Evolutionary conservation across 805 yeast species (phyloP).

Genomic region (Ogataea pini): DNA sequence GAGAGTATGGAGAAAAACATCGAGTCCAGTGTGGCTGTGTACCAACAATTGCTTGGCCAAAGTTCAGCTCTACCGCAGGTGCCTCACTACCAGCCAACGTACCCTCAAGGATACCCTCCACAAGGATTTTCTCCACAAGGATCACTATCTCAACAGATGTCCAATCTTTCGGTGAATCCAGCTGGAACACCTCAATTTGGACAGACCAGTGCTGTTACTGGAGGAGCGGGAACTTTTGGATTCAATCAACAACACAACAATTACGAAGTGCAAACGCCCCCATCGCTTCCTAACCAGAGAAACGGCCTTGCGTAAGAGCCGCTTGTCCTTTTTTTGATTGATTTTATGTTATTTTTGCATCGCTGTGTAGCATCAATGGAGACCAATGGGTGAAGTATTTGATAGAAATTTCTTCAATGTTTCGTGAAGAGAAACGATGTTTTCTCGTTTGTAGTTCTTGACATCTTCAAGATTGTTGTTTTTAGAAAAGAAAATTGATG

Average conservation of each 20-base stretch:
- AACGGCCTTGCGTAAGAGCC: background rate
- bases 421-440: slow-evolving; percentile 19
- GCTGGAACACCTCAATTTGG: too few species aligned
- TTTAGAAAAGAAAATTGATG: slow-evolving; percentile 20
- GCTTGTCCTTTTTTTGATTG: background rate
- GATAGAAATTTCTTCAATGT: slow-evolving; percentile 1
- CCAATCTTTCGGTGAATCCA: slow-evolving; percentile 10
- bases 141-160: slow-evolving; percentile 10
- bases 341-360: background rate
- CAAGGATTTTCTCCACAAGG: slow-evolving; percentile 12
- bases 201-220: slow-evolving; percentile 4
- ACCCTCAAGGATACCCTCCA: slow-evolving; percentile 8
- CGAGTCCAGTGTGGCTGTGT: slow-evolving; percentile 64
- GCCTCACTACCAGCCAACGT: slow-evolving; percentile 12
- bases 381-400: background rate
- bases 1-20: slow-evolving; percentile 69
- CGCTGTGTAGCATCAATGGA: slow-evolving; percentile 1
- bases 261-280: slow-evolving; percentile 17
- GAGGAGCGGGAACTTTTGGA: slow-evolving; percentile 12
- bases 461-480: slow-evolving; percentile 19
- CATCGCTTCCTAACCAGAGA: slow-evolving; percentile 5
- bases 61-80: slow-evolving; percentile 14
- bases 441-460: slow-evolving; percentile 11
- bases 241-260: slow-evolving; percentile 20
- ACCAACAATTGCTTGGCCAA: slow-evolving; percentile 55